A percentile compares a stretch with the other conserved stretches of the same genome.
Evolutionary conservation across 371 early-diverging fungal genomes (phyloP).

Genomic region (Circinella umbellata): DNA sequence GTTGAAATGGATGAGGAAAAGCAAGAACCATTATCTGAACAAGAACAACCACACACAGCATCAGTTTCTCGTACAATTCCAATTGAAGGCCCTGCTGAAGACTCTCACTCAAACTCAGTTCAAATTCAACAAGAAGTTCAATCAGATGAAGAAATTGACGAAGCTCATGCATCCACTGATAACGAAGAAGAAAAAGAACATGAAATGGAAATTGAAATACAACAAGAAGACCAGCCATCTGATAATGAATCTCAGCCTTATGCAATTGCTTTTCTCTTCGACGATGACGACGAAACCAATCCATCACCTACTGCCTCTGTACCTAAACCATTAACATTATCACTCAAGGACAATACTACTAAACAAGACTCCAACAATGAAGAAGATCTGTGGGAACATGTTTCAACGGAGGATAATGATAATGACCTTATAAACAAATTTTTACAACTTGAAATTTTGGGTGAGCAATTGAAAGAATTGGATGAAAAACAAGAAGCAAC

Average conservation of each 20-base stretch:
- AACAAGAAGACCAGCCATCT: not conserved
- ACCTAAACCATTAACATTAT: too few species aligned
- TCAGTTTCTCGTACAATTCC: not conserved
- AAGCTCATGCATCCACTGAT: not conserved
- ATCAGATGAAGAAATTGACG: not conserved
- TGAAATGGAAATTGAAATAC: constrained; percentile 1
- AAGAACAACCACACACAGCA: not conserved
- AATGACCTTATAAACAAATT: constrained; percentile 1
- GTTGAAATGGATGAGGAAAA: constrained; percentile 3
- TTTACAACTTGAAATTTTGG: constrained; percentile 4
- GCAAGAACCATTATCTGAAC: not conserved
- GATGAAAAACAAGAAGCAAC: constrained; percentile 4
- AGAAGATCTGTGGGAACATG: not conserved
- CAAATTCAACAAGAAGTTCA: constrained; percentile 7
- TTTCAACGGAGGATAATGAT: not conserved
- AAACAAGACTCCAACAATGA: not conserved
- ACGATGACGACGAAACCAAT: not conserved
- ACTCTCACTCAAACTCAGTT: not conserved
- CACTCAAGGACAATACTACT: too few species aligned
- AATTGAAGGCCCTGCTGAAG: not conserved
- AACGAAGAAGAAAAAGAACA: not conserved
- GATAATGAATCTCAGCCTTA: not conserved
- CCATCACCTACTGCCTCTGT: too few species aligned
- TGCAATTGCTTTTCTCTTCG: not conserved
- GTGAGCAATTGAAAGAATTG: constrained; percentile 10